Conservation (phyloP, 352 stramenopile genomes). For the Globisporangium splendens region DNA sequence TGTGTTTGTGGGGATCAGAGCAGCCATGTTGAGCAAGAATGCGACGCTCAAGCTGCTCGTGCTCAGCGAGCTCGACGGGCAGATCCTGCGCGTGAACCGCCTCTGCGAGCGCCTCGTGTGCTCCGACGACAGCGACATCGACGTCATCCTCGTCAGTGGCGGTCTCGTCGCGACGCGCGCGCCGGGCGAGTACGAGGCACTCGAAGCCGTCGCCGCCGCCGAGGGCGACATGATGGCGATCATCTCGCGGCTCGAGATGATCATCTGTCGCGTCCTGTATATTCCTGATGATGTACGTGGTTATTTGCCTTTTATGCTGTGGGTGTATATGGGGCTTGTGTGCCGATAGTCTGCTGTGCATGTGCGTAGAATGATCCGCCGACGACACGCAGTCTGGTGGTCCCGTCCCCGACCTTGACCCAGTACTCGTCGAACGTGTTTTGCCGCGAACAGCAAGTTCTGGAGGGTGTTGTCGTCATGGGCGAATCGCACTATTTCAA, state of each 20-base stretch:
- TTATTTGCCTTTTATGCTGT: not conserved
- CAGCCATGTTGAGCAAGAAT: slow-evolving; percentile 1
- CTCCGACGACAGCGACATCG: slow-evolving; percentile 59
- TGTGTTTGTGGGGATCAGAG: not conserved
- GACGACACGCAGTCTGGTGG: slow-evolving; percentile 54
- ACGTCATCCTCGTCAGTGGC: slow-evolving; percentile 75
- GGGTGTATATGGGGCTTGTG: not conserved
- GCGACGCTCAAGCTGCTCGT: slow-evolving; percentile 66
- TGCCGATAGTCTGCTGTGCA: not conserved
- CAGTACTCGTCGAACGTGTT: slow-evolving; percentile 84
- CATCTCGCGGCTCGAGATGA: slow-evolving; percentile 83
- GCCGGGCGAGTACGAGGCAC: slow-evolving; percentile 45
- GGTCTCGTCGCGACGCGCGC: slow-evolving; percentile 46
- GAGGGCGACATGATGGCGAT: slow-evolving; percentile 89
- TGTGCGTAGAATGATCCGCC: slow-evolving; percentile 63
- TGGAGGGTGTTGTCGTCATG: slow-evolving; percentile 30
- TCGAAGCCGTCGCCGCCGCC: slow-evolving; percentile 60
- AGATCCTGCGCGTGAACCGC: slow-evolving; percentile 65
- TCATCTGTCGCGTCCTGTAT: slow-evolving; percentile 84
- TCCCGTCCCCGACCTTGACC: slow-evolving; percentile 57
- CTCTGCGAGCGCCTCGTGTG: slow-evolving; percentile 74
- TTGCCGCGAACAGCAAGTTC: slow-evolving; percentile 35
- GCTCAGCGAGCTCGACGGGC: slow-evolving; percentile 63
- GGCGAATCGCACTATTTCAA: slow-evolving; percentile 54
- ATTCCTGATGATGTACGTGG: slow-evolving; percentile 57